Evolutionary conservation across 2,329 filamentous ascomycete genomes (phyloP).

Genomic region (Pseudogymnoascus sp.): DNA sequence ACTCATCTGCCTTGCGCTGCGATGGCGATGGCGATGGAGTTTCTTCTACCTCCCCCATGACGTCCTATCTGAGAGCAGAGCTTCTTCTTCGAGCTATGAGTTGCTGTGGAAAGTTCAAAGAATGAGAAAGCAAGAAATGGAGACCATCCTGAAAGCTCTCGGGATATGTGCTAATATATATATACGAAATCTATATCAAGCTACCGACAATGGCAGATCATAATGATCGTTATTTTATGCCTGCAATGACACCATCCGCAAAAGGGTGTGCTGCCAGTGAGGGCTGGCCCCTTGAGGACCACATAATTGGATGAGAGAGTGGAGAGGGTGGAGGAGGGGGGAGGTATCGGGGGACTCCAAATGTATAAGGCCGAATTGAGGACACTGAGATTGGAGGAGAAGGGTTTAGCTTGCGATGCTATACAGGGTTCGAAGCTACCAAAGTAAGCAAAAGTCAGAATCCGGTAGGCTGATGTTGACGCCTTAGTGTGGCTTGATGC

Average conservation of each 20-base stretch:
- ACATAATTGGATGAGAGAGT: background rate
- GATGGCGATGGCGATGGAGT: background rate
- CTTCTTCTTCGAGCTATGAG: background rate
- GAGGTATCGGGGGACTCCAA: background rate
- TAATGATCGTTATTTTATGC: conserved; percentile 2
- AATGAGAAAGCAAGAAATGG: background rate
- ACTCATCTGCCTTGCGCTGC: background rate
- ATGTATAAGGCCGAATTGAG: background rate
- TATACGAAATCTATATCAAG: background rate
- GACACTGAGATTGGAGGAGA: background rate
- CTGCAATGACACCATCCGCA: background rate
- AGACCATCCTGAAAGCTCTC: background rate
- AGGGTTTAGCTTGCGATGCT: background rate
- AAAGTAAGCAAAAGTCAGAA: background rate
- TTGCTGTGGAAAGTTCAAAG: background rate
- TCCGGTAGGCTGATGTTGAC: background rate
- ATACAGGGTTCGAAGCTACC: background rate
- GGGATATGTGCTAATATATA: background rate
- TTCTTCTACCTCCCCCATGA: background rate
- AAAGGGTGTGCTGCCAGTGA: conserved; percentile 1
- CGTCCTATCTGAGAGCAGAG: background rate
- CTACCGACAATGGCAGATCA: background rate
- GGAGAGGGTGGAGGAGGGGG: background rate
- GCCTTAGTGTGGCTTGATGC: background rate
- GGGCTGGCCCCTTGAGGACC: background rate